Conservation (phyloP, 257 asterid species). For the Solanum etuberosum region DNA sequence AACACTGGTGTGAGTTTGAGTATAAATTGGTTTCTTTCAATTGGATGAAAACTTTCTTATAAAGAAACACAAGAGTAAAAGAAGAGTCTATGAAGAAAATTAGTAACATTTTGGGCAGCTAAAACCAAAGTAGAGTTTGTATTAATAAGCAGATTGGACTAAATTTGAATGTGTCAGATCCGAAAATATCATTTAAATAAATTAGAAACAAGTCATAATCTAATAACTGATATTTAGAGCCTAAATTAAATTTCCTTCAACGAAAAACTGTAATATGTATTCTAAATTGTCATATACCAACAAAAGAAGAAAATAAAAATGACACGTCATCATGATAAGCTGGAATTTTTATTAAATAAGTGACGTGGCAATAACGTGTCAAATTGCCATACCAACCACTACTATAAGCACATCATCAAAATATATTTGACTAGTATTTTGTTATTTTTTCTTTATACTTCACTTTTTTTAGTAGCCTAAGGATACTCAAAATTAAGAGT, state of each 20-base stretch:
- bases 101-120: background rate
- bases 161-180: background rate
- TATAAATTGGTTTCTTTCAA: background rate
- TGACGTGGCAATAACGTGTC: background rate
- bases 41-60: background rate
- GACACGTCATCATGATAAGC: background rate
- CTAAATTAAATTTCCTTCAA: background rate
- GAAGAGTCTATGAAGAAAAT: background rate
- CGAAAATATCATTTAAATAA: background rate
- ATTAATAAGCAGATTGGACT: background rate
- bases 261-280: no score
- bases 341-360: background rate
- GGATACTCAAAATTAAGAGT: background rate
- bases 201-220: background rate
- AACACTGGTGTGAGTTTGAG: background rate
- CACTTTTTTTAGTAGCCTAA: background rate
- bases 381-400: background rate
- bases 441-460: background rate
- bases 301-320: background rate
- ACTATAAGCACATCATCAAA: background rate
- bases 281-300: background rate
- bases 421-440: background rate
- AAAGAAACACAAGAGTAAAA: background rate
- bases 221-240: background rate
- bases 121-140: background rate